phyloP scores from a whole-genome alignment of 208 protist genomes.

The Naegleria lovaniensis region DNA sequence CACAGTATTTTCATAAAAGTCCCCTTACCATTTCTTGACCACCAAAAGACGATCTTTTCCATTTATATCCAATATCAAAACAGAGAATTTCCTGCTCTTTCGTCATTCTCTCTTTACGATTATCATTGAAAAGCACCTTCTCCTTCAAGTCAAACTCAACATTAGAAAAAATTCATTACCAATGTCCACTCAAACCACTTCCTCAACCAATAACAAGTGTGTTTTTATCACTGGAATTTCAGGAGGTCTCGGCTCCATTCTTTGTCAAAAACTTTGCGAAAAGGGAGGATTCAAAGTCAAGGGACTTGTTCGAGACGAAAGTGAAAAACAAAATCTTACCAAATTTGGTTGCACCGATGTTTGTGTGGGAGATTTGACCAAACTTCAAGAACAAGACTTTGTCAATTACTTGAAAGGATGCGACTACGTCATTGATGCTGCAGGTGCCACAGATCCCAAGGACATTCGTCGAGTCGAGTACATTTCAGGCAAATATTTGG shows the following conservation, averaged over 20 bases:
- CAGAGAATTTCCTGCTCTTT: too few species aligned
- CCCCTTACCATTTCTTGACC: too few species aligned
- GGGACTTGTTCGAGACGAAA: background rate
- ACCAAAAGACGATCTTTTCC: too few species aligned
- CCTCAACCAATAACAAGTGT: background rate
- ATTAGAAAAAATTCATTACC: background rate
- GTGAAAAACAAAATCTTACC: background rate
- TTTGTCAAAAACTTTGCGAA: background rate
- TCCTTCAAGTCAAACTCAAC: too few species aligned
- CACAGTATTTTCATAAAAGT: too few species aligned
- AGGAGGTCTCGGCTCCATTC: background rate
- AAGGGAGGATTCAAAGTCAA: background rate
- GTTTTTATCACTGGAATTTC: background rate
- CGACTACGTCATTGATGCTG: background rate
- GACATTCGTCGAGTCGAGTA: background rate
- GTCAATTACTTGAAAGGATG: background rate
- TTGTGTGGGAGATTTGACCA: background rate
- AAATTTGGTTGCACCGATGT: background rate
- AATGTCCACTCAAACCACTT: background rate
- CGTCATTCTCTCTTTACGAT: too few species aligned
- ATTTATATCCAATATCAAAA: too few species aligned
- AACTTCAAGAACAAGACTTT: background rate
- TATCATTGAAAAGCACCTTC: too few species aligned
- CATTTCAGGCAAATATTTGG: background rate
- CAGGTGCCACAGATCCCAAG: background rate